Base-by-base conservation (phyloP, 129 eudicot species). In the Tagetes erecta region DNA sequence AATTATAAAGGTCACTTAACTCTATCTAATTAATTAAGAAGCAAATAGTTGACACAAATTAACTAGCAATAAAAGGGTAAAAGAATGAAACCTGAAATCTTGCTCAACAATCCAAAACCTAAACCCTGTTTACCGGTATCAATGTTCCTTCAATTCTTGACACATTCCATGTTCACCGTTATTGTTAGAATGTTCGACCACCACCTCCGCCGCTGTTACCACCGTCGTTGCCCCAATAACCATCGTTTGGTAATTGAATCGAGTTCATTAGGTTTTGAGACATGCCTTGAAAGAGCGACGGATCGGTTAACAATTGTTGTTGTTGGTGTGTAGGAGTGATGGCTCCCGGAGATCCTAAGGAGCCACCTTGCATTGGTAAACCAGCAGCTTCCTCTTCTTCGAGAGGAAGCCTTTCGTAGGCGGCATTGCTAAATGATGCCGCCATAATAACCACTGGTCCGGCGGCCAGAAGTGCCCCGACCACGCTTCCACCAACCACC, bases 391-490 rank as follows among this genome's bases (percentile, higher is more conserved):
- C 92, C 33, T 90, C 92, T 38, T 85, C 89, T 41, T 90, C 96
- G 0, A 90, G 77, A 0, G 96, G 96, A 27, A 90, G 86, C 68
- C 91, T 90, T 35, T 90, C 96, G 7, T 90, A 90, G 3, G 89
- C 96, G 6, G 93, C 93, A 62, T 90, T 90, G 53, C 93, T 87
- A 35, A 90, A 90, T 0, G 96, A 87, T 8, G 96, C 96, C 1
- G 89, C 93, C 91, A 87, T 87, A 6, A 90, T 82, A 3, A 90
- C 89, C 42, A 90, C 93, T 0, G 96, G 91, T 2, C 96, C 96
- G 1, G 91, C 79, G 0, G 96, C 96, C 8, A 87, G 20, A 41
- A 90, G 91, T 2, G 80, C 83, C 12, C 96, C 93, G 0, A 80
- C 93, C 52, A 87, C 96, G 31, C 89, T 66, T 3, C 96, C 96